Percentiles rank a stretch among this genome's conserved stretches.
phyloP scores from a whole-genome alignment of 2,329 filamentous ascomycete species.

The Chaetomium sp. region DNA sequence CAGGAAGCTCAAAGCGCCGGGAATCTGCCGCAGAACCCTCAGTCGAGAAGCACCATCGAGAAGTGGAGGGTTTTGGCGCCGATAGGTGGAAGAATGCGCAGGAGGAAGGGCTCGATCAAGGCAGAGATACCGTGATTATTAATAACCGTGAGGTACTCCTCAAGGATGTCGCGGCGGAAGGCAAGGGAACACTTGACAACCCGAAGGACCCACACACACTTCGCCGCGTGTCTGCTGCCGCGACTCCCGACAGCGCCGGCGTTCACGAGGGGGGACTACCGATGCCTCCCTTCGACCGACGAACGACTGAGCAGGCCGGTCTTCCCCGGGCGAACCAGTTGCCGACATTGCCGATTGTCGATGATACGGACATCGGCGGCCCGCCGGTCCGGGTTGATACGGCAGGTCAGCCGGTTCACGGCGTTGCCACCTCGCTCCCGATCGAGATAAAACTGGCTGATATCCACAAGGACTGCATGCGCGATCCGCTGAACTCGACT shows the following conservation, averaged over 20 bases:
- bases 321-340: slow-evolving; percentile 70
- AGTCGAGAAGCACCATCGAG: slow-evolving; percentile 66
- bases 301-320: slow-evolving; percentile 67
- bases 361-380: slow-evolving; percentile 82
- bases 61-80: slow-evolving; percentile 75
- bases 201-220: slow-evolving; percentile 46
- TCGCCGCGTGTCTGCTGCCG: slow-evolving; percentile 37
- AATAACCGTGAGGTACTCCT: slow-evolving; percentile 72
- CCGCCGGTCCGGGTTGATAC: slow-evolving; percentile 63
- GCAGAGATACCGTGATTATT: slow-evolving; percentile 71
- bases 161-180: slow-evolving; percentile 63
- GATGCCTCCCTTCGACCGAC: slow-evolving; percentile 56
- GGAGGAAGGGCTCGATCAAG: slow-evolving; percentile 60
- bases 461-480: slow-evolving; percentile 91
- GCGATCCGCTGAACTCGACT: slow-evolving; percentile 76
- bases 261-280: slow-evolving; percentile 60
- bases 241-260: slow-evolving; percentile 41
- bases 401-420: slow-evolving; percentile 50
- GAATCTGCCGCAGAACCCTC: slow-evolving; percentile 53
- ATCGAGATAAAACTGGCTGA: slow-evolving; percentile 72
- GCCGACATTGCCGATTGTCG: slow-evolving; percentile 67
- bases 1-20: slow-evolving; percentile 30
- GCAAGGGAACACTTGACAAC: slow-evolving; percentile 59
- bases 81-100: slow-evolving; percentile 74
- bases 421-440: slow-evolving; percentile 55